Evolutionary conservation across 371 early-diverging fungal genomes (phyloP).

Genomic region (Basidiobolus meristosporus): DNA sequence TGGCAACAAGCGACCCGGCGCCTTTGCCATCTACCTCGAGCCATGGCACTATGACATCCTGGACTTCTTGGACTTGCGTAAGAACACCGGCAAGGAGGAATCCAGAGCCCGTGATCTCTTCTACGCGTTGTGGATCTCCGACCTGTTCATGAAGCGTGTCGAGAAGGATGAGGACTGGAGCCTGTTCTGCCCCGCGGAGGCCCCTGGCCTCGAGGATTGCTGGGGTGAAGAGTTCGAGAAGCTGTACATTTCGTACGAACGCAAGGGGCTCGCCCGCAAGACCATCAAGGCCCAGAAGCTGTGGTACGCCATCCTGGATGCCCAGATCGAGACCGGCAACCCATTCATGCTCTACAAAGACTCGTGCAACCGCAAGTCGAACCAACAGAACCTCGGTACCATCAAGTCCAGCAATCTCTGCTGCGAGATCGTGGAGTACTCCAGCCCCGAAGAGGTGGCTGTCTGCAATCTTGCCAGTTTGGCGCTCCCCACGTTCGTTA

Average conservation of each 20-base stretch:
- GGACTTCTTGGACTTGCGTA: slow-evolving; percentile 93
- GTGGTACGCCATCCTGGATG: slow-evolving; percentile 95
- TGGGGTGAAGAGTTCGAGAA: slow-evolving; percentile 93
- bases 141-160: slow-evolving; percentile 98
- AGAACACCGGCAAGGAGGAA: slow-evolving; percentile 99
- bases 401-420: slow-evolving; percentile 79
- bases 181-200: slow-evolving; percentile 95
- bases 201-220: slow-evolving; percentile 75
- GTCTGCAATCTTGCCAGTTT: slow-evolving; percentile 98
- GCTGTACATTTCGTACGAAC: slow-evolving; percentile 84
- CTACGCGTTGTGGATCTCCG: slow-evolving; percentile 97
- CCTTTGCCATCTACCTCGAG: slow-evolving; percentile 97
- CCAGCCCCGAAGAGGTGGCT: slow-evolving; percentile 91
- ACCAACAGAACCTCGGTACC: slow-evolving; percentile 95
- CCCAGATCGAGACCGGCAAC: slow-evolving; percentile 98
- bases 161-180: slow-evolving; percentile 90
- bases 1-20: slow-evolving; percentile 98
- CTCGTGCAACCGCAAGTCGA: slow-evolving; percentile 26
- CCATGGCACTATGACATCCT: slow-evolving; percentile 99
- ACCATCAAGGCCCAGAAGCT: slow-evolving; percentile 93
- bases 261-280: slow-evolving; percentile 64
- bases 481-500: slow-evolving; percentile 89
- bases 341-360: slow-evolving; percentile 99
- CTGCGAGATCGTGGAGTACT: slow-evolving; percentile 94
- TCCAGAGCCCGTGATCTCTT: slow-evolving; percentile 94